Evolutionary conservation across 2,329 filamentous ascomycete species (phyloP).

Genomic region (Ophiosphaerella herpotricha): DNA sequence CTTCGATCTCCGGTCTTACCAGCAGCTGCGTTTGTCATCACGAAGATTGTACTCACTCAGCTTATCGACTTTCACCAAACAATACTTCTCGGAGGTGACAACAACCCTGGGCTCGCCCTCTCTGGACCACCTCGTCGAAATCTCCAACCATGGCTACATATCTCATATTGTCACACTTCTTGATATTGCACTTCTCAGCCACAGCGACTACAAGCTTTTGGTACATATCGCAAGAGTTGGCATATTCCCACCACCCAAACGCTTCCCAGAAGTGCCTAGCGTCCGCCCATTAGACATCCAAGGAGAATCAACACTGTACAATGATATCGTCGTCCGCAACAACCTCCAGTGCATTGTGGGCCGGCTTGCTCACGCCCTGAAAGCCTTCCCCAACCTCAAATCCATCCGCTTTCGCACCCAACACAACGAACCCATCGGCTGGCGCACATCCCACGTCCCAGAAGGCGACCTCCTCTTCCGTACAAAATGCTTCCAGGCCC

Average conservation of each 20-base stretch:
- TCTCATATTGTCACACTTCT: slow-evolving; percentile 22
- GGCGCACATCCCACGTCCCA: slow-evolving; percentile 10
- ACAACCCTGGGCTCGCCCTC: slow-evolving; percentile 32
- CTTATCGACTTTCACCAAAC: slow-evolving; percentile 25
- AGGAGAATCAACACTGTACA: slow-evolving; percentile 25
- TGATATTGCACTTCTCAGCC: slow-evolving; percentile 30
- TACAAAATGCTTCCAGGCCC: slow-evolving; percentile 22
- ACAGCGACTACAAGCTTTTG: slow-evolving; percentile 27
- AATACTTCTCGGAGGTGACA: slow-evolving; percentile 25
- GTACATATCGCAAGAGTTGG: slow-evolving; percentile 26
- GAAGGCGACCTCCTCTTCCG: slow-evolving; percentile 22
- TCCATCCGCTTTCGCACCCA: slow-evolving; percentile 23
- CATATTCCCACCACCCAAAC: slow-evolving; percentile 34
- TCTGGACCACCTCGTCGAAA: slow-evolving; percentile 22
- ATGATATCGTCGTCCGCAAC: slow-evolving; percentile 20
- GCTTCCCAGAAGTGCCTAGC: slow-evolving; percentile 24
- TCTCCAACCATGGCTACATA: slow-evolving; percentile 22
- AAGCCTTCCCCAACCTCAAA: slow-evolving; percentile 21
- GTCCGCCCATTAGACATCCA: slow-evolving; percentile 20
- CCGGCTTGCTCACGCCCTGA: slow-evolving; percentile 22
- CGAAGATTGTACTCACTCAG: slow-evolving; percentile 26
- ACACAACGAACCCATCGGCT: slow-evolving; percentile 10
- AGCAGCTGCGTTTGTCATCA: slow-evolving; percentile 30
- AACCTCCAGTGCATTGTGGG: slow-evolving; percentile 23
- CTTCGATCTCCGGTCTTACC: slow-evolving; percentile 20